Conservation (phyloP, 352 stramenopile species). For the Achlya hypogyna region DNA sequence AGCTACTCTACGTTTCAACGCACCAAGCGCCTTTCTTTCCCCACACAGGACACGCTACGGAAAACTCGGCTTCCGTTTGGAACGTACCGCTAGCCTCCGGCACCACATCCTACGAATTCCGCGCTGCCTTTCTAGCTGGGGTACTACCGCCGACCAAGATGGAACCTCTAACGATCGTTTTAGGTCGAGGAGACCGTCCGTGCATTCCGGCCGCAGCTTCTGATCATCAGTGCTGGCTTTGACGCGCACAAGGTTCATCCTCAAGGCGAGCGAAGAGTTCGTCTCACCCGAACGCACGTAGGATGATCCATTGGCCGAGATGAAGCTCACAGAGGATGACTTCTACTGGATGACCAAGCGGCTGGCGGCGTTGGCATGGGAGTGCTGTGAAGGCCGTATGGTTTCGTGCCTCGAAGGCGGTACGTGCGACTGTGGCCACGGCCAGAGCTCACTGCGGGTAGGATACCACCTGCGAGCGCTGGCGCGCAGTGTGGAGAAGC, state of each 20-base stretch:
- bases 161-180: conserved; percentile 27
- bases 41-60: conserved; percentile 29
- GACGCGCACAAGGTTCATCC: conserved; percentile 39
- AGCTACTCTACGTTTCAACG: conserved; percentile 44
- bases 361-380: conserved; percentile 33
- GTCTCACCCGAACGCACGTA: not conserved
- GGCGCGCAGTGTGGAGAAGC: conserved; percentile 39
- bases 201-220: conserved; percentile 67
- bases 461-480: conserved; percentile 42
- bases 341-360: conserved; percentile 52
- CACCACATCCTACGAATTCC: conserved; percentile 32
- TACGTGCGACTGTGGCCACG: not conserved
- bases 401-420: conserved; percentile 49
- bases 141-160: conserved; percentile 28
- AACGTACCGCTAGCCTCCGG: conserved; percentile 37
- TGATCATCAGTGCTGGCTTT: conserved; percentile 82
- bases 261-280: not conserved
- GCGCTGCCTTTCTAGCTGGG: conserved; percentile 26
- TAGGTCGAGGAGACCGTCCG: conserved; percentile 38
- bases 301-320: conserved; percentile 37
- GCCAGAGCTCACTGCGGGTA: not conserved
- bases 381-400: conserved; percentile 34
- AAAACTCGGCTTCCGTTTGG: conserved; percentile 33
- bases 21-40: conserved; percentile 48
- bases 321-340: conserved; percentile 33